Base-by-base conservation (phyloP, 306 rosid species). In the Echinosophora koreensis region DNA sequence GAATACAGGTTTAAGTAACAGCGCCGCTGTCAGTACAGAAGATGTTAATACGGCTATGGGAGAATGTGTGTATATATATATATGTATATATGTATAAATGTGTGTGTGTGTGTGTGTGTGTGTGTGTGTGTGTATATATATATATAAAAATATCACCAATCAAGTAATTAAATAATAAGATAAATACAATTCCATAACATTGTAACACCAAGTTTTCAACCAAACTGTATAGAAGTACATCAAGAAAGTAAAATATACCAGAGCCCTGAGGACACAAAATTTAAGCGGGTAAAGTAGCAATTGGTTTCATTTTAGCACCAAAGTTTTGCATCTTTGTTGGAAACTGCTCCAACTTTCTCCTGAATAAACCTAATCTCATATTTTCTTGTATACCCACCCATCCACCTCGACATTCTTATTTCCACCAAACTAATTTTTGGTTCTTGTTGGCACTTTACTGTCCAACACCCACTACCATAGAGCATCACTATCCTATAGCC, bases 211-310 rank as follows among this genome's bases (percentile, higher is more conserved):
- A 59, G 16, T 22, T 56, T 8, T 30, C 65, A 59, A 59, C 17
- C n/a, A 30, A 59, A 59, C 17, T 28, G 41, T 14, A 28, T 58
- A 58, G 28, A 28, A 16, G 63, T 5, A 35, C 50, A 54, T 54
- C 44, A 12, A 47, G 42, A 30, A 54, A 71, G 38, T 71, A 71
- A 54, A 38, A 37, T 17, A 71, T 54, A 2, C 7, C n/a, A 1
- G 13, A 11, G 39, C 52, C 52, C 15, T 47, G 27, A 37, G 50
- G 18, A 15, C 50, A 57, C 63, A 49, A 8, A 17, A 38, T 18
- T 55, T 56, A n/a, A 71, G 38, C 42, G 22, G 41, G 54, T 39
- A 30, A 71, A 39, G 60, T 56, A 71, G 52, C n/a, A 71, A 22
- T 38, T 18, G 27, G 22, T 57, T 71, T 38, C 54, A 55, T 55